Evolutionary conservation across 202 grass and related monocot genomes (phyloP).

Genomic region (Carex arenaria): DNA sequence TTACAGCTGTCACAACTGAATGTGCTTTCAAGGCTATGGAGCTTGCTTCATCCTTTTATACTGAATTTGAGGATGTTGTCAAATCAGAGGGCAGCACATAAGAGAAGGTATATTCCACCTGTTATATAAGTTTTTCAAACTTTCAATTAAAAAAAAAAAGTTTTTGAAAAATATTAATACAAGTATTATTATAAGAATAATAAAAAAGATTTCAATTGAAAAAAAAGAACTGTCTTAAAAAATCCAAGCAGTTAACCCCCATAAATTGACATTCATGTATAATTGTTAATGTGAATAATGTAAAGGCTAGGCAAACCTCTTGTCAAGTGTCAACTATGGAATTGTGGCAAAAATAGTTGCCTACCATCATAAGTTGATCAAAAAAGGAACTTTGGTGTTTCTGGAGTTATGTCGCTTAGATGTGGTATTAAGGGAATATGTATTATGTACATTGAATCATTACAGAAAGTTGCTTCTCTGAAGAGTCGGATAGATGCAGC

Average conservation of each 20-base stretch:
- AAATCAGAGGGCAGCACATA: constrained; percentile 54
- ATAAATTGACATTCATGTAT: too few species aligned
- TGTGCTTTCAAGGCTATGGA: constrained; percentile 62
- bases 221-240: too few species aligned
- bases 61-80: constrained; percentile 54
- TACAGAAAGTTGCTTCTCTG: constrained; percentile 81
- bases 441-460: background rate
- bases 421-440: constrained; percentile 20
- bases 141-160: too few species aligned
- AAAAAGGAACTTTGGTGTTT: background rate
- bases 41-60: constrained; percentile 59
- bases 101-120: constrained; percentile 55
- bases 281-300: too few species aligned
- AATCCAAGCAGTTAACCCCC: too few species aligned
- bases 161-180: too few species aligned
- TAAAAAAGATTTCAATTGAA: too few species aligned
- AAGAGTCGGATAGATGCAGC: constrained; percentile 76
- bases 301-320: background rate
- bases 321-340: constrained; percentile 3
- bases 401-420: background rate
- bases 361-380: constrained; percentile 1
- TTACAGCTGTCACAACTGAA: constrained; percentile 84
- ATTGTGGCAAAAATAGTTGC: constrained; percentile 2
- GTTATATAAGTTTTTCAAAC: background rate
- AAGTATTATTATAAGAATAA: too few species aligned